These are phyloP conservation scores for Fusarium chaquense DNA, from an alignment of 2,329 filamentous ascomycete genomes.

Conservation along the genomic window DNA sequence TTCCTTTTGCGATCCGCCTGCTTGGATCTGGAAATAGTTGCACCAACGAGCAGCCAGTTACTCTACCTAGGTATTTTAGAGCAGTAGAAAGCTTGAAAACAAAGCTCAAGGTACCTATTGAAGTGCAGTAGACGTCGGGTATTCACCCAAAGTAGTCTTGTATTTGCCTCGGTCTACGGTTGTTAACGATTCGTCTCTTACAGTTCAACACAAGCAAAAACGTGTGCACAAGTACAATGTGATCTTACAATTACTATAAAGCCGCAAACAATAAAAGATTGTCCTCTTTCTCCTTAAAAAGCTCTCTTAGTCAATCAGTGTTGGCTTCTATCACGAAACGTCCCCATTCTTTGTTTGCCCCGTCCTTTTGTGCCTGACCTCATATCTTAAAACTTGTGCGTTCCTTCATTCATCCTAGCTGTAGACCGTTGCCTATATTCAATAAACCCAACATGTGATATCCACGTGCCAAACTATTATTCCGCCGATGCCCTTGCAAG, in stretches of 20 bases:
- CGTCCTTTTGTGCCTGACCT: conserved; percentile 8
- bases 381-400: conserved; percentile 10
- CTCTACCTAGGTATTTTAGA: not conserved
- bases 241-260: conserved; percentile 35
- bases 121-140: not conserved
- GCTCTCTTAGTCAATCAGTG: conserved; percentile 6
- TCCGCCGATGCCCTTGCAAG: conserved; percentile 85
- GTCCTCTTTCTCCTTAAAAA: conserved; percentile 5
- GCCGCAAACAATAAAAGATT: conserved; percentile 10
- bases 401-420: conserved; percentile 10
- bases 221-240: conserved; percentile 20
- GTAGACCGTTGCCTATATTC: conserved; percentile 25
- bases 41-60: not conserved
- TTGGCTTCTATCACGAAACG: conserved; percentile 9
- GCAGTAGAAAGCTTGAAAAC: not conserved
- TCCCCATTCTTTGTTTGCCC: conserved; percentile 17
- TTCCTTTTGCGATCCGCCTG: too few species aligned
- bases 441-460: conserved; percentile 17
- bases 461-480: conserved; percentile 22
- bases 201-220: not conserved
- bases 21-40: not conserved
- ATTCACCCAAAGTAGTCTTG: not conserved
- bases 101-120: not conserved
- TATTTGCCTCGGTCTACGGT: not conserved
- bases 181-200: not conserved